Evolutionary conservation across 495 filamentous ascomycete genomes (phyloP), one percentile per base, ranked within the genome.

Genomic region (Aspergillus ostianus): DNA sequence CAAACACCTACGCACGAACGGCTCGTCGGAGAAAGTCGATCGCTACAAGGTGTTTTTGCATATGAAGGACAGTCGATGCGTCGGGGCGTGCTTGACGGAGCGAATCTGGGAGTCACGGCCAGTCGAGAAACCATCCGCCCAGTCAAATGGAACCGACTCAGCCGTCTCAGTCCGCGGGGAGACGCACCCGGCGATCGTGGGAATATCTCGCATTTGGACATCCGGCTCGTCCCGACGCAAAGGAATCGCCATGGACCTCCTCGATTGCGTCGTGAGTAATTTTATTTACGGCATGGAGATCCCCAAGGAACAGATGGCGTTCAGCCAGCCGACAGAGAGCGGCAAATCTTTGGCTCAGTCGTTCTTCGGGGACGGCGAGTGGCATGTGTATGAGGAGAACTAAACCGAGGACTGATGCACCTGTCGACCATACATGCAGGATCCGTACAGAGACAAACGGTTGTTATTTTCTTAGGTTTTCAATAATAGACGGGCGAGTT

Each of bases 281-380:
- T 88, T 87, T 65, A 83, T 88, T 45, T 87, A 87, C 65, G 87
- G 87, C 0, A 82, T 88, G 78, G 79, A 81, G 59, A 79, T 88
- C 45, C 77, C 82, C 36, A 89, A 87, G 71, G 74, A 79, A 29
- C 68, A 80, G 63, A 79, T 91, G 30, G 88, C 88, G 20, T 90
- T 90, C 67, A 90, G 86, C 67, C 88, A 90, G 64, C 86, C 87
- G n/a, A 91, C 87, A 3, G 86, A 86, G 65, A 89, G 85, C 65
- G 88, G 88, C 21, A 80, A 78, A 21, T 64, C 68, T 45, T 73
- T 91, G 59, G 88, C 88, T 12, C 77, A 82, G 69, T 79, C 77
- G 46, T 91, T 88, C 74, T 90, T 88, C 59, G 81, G 80, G 2
- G 71, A 77, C 46, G 72, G 73, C 56, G 74, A 73, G 51, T 84